phyloP scores from a whole-genome alignment of 73 alveolate species.

The Vitrella brassicaformis region DNA sequence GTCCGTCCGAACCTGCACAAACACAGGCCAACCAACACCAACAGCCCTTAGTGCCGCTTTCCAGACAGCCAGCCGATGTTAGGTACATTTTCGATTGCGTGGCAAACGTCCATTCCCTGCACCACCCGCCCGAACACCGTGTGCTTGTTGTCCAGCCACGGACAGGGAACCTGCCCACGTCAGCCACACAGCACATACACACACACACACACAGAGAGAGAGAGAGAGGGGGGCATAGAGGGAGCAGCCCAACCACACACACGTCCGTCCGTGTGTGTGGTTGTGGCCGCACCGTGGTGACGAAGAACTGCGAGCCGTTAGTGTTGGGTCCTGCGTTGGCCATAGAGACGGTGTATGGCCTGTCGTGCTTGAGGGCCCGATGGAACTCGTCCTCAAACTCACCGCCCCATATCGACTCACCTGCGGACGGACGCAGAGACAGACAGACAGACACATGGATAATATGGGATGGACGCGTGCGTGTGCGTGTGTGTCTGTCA shows the following conservation, averaged over 20 bases:
- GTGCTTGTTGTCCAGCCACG: slow-evolving; percentile 73
- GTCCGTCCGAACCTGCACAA: not conserved
- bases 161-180: slow-evolving; percentile 49
- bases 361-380: slow-evolving; percentile 77
- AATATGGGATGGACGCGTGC: not conserved
- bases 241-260: no score
- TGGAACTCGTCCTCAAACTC: slow-evolving; percentile 82
- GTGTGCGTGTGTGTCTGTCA: not conserved
- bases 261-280: no score
- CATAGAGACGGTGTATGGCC: slow-evolving; percentile 62
- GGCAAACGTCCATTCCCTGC: slow-evolving; percentile 14
- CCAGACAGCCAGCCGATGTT: not conserved
- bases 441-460: not conserved
- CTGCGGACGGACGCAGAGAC: not conserved
- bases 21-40: not conserved
- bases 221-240: no score
- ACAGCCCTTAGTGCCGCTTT: not conserved
- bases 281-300: slow-evolving; percentile 39
- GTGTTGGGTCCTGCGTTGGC: slow-evolving; percentile 84
- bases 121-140: slow-evolving; percentile 74
- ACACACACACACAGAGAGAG: no score
- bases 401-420: slow-evolving; percentile 69
- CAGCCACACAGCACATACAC: no score
- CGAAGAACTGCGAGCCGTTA: slow-evolving; percentile 70
- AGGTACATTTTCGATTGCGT: not conserved